Evolutionary conservation across 495 filamentous ascomycete genomes (phyloP), one percentile per base, ranked within the genome.

Genomic region (Hypoxylon intermedium): DNA sequence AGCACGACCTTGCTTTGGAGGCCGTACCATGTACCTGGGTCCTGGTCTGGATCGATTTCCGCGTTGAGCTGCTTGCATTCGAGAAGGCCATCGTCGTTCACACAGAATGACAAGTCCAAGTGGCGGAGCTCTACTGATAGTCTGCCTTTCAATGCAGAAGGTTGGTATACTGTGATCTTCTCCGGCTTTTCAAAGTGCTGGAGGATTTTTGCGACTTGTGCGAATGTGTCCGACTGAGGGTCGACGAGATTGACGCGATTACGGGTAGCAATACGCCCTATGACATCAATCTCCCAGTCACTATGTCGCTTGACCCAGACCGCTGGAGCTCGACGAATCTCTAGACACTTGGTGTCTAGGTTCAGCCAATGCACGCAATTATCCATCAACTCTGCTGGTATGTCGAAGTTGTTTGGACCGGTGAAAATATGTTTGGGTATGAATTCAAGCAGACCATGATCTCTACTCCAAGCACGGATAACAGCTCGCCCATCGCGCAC

Each of bases 21-120:
- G 0, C 82, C 82, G 49, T 83, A 82, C 74, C 73, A 78, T 1
- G 78, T 82, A 2, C 82, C 82, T 0, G 69, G 67, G 5, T 75
- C 67, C 18, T 85, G 83, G 36, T 86, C 63, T 1, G 76, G 76
- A 26, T 86, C 75, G 11, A 88, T 71, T 50, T 65, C 75, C 3
- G 60, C 76, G 60, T 68, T 49, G 9, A 75, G 72, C 64, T 72
- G 67, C 26, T 63, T 71, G 12, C 74, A 87, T 44, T 78, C 65
- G 5, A 88, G 75, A 0, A 67, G 42, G 0, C 53, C 28, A 3
- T 70, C 62, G 13, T 9, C 2, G 18, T 78, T 73, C 4, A 63
- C 66, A 9, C 34, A 65, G 37, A 78, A 77, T 2, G 76, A 68
- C 12, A 81, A 53, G 9, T 83, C 76, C 60, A 77, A 9, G 31